Evolutionary conservation across 495 filamentous ascomycete species (phyloP), one percentile per base, ranked within the genome.

Genomic region (Aspergillus coremiiformis): DNA sequence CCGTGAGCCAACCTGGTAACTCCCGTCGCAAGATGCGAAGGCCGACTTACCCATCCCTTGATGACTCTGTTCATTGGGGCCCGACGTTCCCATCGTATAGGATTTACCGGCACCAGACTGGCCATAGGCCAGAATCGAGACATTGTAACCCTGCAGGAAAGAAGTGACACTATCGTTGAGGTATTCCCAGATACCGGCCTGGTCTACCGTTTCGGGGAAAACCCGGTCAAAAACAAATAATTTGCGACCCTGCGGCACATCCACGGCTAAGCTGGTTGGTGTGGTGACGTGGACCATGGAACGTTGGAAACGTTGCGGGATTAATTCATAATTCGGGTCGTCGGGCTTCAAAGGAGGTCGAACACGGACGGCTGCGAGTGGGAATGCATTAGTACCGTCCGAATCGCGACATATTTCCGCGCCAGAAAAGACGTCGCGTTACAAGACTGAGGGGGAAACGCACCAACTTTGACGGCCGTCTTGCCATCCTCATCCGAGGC

Each of bases 81-180:
- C 89, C 3, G 93, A 87, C 1, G 93, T 99, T 35, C 93, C 93
- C 93, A 99, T 99, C 0, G 93, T 99, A 66, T 96, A 97, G 1
- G 93, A 99, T 71, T 99, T 99, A 60, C 93, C 93, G n/a, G 93
- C 90, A 32, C 93, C 93, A n/a, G 93, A 99, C 74, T 99, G 93
- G 58, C 93, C 93, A 60, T 99, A 99, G 35, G 93, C 93, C 55
- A 99, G 78, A 43, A 99, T 82, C 11, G 93, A 99, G 58, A 99
- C 93, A 84, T 99, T 99, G 77, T 96, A 99, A 33, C 93, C 93
- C 65, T 95, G 88, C 7, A 94, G 67, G 66, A 99, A 99, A 1
- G 90, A 90, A 65, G 77, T 81, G 51, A 96, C 85, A 63, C 90
- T 95, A 54, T 97, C 94, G 57, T 79, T 80, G 29, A 99, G 72